A percentile compares a stretch with the other conserved stretches of the same genome.
phyloP scores from a whole-genome alignment of 768 basidiomycete genomes.

The Cystofilobasidium ferigula region DNA sequence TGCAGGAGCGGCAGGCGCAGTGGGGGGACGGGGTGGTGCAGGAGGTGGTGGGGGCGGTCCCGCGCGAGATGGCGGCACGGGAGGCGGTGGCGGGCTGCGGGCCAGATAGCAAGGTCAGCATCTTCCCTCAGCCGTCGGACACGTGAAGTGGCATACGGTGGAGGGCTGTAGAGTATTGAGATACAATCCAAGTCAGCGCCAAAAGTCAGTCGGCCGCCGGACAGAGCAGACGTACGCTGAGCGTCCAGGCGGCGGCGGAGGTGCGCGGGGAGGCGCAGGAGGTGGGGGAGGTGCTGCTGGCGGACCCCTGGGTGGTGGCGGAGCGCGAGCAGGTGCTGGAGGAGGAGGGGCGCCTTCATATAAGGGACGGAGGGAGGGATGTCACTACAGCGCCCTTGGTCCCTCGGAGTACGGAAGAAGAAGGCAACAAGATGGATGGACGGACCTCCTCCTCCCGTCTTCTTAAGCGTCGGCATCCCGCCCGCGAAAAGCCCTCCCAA shows the following conservation, averaged over 20 bases:
- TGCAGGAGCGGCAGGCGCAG: neutral
- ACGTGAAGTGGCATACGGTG: neutral
- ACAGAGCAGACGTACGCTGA: neutral
- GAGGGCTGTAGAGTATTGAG: neutral
- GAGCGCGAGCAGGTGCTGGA: slow-evolving; percentile 5
- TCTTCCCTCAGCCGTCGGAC: too few species aligned
- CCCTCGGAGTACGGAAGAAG: slow-evolving; percentile 27
- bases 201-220: neutral
- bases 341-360: neutral
- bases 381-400: neutral
- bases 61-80: neutral
- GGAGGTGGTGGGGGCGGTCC: slow-evolving; percentile 2
- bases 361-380: neutral
- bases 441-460: slow-evolving; percentile 34
- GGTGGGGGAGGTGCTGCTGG: neutral
- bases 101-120: neutral
- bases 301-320: slow-evolving; percentile 19
- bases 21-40: neutral
- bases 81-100: neutral
- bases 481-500: slow-evolving; percentile 24
- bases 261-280: neutral
- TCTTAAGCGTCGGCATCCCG: slow-evolving; percentile 26
- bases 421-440: slow-evolving; percentile 23
- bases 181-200: neutral
- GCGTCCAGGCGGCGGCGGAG: neutral